These are phyloP conservation scores for Cyanophora paradoxa DNA, from an alignment of 78 protist genomes.

Conservation along the genomic window DNA sequence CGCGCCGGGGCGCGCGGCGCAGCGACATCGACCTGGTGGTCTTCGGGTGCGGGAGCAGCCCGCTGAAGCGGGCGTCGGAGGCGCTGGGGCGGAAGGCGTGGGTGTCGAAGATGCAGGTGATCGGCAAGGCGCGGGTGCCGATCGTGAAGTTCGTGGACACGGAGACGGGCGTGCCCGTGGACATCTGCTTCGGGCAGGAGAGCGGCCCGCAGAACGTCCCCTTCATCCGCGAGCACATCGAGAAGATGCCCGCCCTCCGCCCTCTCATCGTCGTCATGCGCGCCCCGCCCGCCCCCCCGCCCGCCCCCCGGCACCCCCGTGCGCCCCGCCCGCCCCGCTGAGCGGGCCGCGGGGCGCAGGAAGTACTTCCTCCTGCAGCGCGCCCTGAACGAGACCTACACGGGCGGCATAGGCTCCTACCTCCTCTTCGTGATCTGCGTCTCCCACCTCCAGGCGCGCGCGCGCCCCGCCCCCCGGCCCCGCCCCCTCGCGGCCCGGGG, in stretches of 20 bases:
- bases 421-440: slow-evolving; percentile 40
- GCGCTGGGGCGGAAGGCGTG: not conserved
- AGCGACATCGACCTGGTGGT: slow-evolving; percentile 46
- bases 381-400: slow-evolving; percentile 60
- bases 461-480: not conserved
- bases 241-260: slow-evolving; percentile 6
- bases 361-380: slow-evolving; percentile 55
- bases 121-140: slow-evolving; percentile 61
- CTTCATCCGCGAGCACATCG: not conserved
- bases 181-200: slow-evolving; percentile 44
- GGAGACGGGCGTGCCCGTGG: slow-evolving; percentile 32
- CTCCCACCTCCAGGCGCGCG: slow-evolving; percentile 44
- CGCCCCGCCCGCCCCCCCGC: too few relatives aligned
- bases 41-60: not conserved
- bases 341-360: not conserved
- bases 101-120: slow-evolving; percentile 26
- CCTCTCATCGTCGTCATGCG: slow-evolving; percentile 36
- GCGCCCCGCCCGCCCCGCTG: too few relatives aligned
- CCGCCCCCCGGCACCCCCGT: not conserved
- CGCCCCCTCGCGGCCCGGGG: not conserved
- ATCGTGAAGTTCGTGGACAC: slow-evolving; percentile 47
- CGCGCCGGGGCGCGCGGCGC: not conserved
- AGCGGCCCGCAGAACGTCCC: not conserved
- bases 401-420: slow-evolving; percentile 75
- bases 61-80: not conserved